phyloP scores from a whole-genome alignment of 805 yeast species.

The Nakazawaea anatomiae region DNA sequence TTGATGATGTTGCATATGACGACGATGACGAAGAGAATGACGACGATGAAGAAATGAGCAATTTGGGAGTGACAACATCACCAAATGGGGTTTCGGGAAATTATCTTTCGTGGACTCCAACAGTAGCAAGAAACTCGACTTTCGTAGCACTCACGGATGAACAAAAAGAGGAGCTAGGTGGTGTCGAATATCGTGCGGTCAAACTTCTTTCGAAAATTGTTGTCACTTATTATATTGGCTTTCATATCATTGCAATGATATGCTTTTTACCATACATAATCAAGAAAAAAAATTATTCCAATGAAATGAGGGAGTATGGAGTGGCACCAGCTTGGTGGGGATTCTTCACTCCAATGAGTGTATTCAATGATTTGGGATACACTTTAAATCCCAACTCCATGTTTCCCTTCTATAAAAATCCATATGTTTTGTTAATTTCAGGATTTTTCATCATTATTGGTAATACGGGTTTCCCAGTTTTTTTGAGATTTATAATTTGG shows the following conservation, averaged over 20 bases:
- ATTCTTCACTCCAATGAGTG: constrained; percentile 70
- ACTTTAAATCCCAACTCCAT: constrained; percentile 81
- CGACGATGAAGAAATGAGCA: constrained; percentile 27
- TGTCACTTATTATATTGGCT: constrained; percentile 65
- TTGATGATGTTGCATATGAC: constrained; percentile 17
- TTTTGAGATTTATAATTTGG: constrained; percentile 82
- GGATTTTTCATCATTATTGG: constrained; percentile 81
- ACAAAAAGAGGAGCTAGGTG: constrained; percentile 93
- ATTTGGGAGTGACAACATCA: not conserved
- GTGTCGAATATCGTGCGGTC: constrained; percentile 91
- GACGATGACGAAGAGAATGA: constrained; percentile 16
- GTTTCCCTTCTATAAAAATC: constrained; percentile 55
- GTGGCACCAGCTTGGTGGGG: constrained; percentile 91
- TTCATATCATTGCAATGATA: constrained; percentile 51
- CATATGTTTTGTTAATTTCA: constrained; percentile 57
- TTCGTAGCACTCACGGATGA: constrained; percentile 75
- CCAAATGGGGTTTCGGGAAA: constrained; percentile 39
- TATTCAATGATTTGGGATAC: constrained; percentile 82
- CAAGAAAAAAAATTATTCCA: constrained; percentile 32
- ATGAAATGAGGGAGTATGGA: constrained; percentile 46
- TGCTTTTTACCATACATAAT: constrained; percentile 61
- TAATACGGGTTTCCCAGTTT: constrained; percentile 89
- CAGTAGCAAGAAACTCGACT: constrained; percentile 88
- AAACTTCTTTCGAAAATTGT: constrained; percentile 68
- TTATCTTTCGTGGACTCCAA: constrained; percentile 86